Evolutionary conservation across 805 yeast genomes (phyloP).

Genomic region (Maudiozyma turicensis): DNA sequence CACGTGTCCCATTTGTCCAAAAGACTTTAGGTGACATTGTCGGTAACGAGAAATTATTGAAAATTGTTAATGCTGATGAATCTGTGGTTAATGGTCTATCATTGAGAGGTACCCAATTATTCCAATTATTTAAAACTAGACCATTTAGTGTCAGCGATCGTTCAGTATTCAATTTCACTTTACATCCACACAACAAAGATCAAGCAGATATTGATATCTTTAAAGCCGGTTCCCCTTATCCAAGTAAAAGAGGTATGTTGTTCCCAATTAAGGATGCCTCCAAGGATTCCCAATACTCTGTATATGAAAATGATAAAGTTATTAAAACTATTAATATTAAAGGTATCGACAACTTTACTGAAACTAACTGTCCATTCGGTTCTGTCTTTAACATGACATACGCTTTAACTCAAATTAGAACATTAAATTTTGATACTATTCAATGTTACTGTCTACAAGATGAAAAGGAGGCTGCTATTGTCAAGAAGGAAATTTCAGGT

Average conservation of each 20-base stretch:
- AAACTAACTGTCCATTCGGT: slow-evolving; percentile 33
- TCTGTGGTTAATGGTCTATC: slow-evolving; percentile 86
- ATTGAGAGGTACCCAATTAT: slow-evolving; percentile 66
- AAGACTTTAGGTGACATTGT: slow-evolving; percentile 42
- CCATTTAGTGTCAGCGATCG: slow-evolving; percentile 48
- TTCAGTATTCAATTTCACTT: slow-evolving; percentile 39
- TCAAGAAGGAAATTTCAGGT: slow-evolving; percentile 10
- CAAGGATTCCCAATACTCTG: slow-evolving; percentile 28
- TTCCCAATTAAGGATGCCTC: slow-evolving; percentile 28
- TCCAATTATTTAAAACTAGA: slow-evolving; percentile 57
- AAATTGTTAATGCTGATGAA: slow-evolving; percentile 91
- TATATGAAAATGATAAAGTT: slow-evolving; percentile 21
- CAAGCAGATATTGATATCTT: slow-evolving; percentile 32
- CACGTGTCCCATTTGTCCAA: slow-evolving; percentile 84
- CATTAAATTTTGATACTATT: slow-evolving; percentile 39
- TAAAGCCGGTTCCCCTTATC: slow-evolving; percentile 36
- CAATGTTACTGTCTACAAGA: slow-evolving; percentile 34
- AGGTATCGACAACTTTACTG: slow-evolving; percentile 28
- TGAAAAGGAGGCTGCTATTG: background rate
- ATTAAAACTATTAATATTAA: slow-evolving; percentile 12
- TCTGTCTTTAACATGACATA: slow-evolving; percentile 35
- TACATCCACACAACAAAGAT: slow-evolving; percentile 21
- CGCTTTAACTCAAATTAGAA: slow-evolving; percentile 38
- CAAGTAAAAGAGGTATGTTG: slow-evolving; percentile 21
- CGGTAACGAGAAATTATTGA: slow-evolving; percentile 56